Evolutionary conservation across 768 basidiomycete genomes (phyloP).

Genomic region (Galerina marginata): DNA sequence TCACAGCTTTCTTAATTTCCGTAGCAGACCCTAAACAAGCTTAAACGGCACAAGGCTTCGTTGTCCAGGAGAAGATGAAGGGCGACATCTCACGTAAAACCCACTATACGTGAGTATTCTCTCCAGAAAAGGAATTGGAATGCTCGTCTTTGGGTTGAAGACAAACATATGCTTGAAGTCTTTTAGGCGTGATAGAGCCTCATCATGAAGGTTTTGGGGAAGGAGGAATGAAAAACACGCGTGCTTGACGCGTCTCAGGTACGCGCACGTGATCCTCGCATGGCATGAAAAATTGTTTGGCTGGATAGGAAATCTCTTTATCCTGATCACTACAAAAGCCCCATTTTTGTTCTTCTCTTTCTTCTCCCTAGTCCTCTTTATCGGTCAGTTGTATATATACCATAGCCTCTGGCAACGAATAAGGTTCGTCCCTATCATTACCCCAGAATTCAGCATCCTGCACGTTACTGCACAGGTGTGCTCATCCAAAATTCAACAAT

Average conservation of each 20-base stretch:
- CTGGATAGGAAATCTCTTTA: conserved; percentile 18
- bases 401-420: conserved; percentile 10
- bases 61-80: conserved; percentile 3
- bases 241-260: conserved; percentile 19
- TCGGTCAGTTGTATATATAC: conserved; percentile 23
- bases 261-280: conserved; percentile 16
- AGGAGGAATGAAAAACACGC: conserved; percentile 3
- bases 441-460: background rate
- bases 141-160: background rate
- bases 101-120: background rate
- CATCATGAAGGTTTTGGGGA: background rate
- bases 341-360: conserved; percentile 10
- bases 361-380: conserved; percentile 9
- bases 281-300: conserved; percentile 18
- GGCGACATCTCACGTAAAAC: background rate
- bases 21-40: background rate
- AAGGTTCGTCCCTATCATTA: conserved; percentile 6
- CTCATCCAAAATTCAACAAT: background rate
- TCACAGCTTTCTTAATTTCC: conserved; percentile 4
- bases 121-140: background rate
- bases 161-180: background rate
- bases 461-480: conserved; percentile 11
- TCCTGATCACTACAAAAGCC: conserved; percentile 21
- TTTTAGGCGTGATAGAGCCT: no score
- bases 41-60: background rate